Percentiles rank a stretch among this genome's conserved stretches.
Conservation (phyloP, 192 early-diverging fungal genomes). For the Podila epicladia region DNA sequence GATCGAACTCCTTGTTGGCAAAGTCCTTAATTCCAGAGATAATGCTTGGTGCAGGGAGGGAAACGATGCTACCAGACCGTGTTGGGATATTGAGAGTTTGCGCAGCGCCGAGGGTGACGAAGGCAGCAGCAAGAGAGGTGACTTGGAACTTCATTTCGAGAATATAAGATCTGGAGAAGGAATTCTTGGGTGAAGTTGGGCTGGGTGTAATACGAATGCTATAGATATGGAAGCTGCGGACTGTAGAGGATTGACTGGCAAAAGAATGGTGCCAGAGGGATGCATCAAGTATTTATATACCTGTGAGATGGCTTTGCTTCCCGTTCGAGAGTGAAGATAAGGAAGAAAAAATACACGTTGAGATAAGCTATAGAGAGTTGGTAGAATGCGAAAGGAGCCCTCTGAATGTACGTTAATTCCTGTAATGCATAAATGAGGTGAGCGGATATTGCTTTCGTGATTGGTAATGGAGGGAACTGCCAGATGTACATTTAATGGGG, state of each 20-base stretch:
- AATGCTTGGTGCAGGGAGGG: conserved; percentile 7
- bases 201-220: not conserved
- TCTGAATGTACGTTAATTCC: not conserved
- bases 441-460: conserved; percentile 2
- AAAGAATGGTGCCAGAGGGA: not conserved
- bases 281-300: not conserved
- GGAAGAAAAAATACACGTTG: not conserved
- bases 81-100: conserved; percentile 17
- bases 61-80: conserved; percentile 2
- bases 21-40: conserved; percentile 12
- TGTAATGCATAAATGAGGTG: conserved; percentile 12
- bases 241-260: conserved; percentile 6
- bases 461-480: not conserved
- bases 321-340: not conserved
- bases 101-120: conserved; percentile 5
- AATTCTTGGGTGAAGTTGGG: not conserved
- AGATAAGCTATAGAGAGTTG: not conserved
- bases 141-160: conserved; percentile 14
- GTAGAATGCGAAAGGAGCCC: not conserved
- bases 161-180: not conserved
- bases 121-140: conserved; percentile 5
- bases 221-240: not conserved
- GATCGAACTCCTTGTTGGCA: conserved; percentile 14
- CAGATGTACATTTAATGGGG: too few relatives aligned
- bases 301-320: not conserved